Conservation (phyloP, 1,139 yeast genomes). For the Magnusiomyces starmeri region DNA sequence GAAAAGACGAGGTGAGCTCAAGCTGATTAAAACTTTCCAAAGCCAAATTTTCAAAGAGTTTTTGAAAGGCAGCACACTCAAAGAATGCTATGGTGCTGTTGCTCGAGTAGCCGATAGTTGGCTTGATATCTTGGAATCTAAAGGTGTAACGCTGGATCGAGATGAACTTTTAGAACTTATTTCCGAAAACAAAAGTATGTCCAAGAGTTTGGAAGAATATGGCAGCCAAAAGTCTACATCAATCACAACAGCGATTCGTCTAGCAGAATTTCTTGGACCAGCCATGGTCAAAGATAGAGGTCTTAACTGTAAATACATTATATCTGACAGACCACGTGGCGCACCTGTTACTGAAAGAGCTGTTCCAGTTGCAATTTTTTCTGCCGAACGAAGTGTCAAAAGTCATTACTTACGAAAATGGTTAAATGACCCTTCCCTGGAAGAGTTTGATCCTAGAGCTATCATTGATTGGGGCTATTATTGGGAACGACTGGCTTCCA, state of each 20-base stretch:
- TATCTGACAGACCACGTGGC: constrained; percentile 72
- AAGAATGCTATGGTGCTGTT: constrained; percentile 78
- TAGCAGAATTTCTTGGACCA: constrained; percentile 94
- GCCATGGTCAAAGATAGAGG: constrained; percentile 98
- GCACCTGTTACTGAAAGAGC: constrained; percentile 97
- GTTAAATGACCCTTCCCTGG: constrained; percentile 72
- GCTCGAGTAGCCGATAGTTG: constrained; percentile 92
- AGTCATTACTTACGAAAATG: constrained; percentile 70
- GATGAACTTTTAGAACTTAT: constrained; percentile 90
- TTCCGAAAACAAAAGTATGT: constrained; percentile 96
- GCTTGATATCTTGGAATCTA: constrained; percentile 87
- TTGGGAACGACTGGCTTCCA: constrained; percentile 84
- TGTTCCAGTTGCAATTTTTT: constrained; percentile 90
- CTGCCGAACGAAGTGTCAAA: constrained; percentile 62
- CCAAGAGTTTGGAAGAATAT: constrained; percentile 82
- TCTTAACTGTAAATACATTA: constrained; percentile 88
- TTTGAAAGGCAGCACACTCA: constrained; percentile 73
- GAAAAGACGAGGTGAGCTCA: constrained; percentile 94
- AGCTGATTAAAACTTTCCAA: constrained; percentile 88
- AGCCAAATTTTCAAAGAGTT: constrained; percentile 89
- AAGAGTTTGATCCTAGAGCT: constrained; percentile 79
- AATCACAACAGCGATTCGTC: constrained; percentile 85
- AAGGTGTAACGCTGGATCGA: constrained; percentile 83
- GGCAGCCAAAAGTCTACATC: constrained; percentile 90
- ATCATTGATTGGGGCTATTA: constrained; percentile 94